Base-by-base conservation (phyloP, 129 eudicot species). In the Helichrysum umbraculigerum region DNA sequence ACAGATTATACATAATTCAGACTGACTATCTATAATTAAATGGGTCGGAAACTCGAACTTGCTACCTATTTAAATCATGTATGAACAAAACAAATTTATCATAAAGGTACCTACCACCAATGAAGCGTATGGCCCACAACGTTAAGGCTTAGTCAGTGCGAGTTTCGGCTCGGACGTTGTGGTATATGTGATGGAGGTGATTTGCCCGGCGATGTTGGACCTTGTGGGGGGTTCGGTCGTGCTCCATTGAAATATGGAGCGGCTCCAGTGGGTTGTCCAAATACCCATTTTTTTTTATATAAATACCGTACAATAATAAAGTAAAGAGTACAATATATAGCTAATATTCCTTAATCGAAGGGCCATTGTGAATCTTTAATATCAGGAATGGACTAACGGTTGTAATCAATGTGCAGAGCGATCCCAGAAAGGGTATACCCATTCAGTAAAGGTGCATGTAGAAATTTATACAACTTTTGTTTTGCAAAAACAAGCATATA, bases 401-500 rank as follows among this genome's bases (percentile, higher is more conserved):
- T 69, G 52, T 21, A 21, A 8, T 44, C 44, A 30, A 77, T 73
- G 16, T 87, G 86, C 87, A 94, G 97, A 83, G 78, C 76, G 6
- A 83, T 94, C 52, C 97, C 97, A 14, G 93, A 89, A 77, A 87
- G 99, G 80, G 96, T 94, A 73, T 86, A 85, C 75, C 97, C 99
- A 4, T 94, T 94, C 77, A 94, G 91, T 57, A 85, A 86, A 84
- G 99, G 99, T 28, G 70, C 88, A 10, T 87, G 99, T 79, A 77
- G 89, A 76, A 94, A 94, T 76, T 37, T 94, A 77, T 86, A 79
- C 89, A 74, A 84, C 83, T 94, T 91, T 81, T 94, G 99, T 71
- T 91, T 82, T 75, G 85, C 83, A 37, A 76, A 81, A 62, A 85
- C 80, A 79, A 83, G 86, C 83, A 58, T 74, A 34, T 79, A 88